Percentiles rank a stretch among this genome's conserved stretches.
These are phyloP conservation scores for Panellus pusillus DNA, from an alignment of 768 basidiomycete species.

Conservation along the genomic window DNA sequence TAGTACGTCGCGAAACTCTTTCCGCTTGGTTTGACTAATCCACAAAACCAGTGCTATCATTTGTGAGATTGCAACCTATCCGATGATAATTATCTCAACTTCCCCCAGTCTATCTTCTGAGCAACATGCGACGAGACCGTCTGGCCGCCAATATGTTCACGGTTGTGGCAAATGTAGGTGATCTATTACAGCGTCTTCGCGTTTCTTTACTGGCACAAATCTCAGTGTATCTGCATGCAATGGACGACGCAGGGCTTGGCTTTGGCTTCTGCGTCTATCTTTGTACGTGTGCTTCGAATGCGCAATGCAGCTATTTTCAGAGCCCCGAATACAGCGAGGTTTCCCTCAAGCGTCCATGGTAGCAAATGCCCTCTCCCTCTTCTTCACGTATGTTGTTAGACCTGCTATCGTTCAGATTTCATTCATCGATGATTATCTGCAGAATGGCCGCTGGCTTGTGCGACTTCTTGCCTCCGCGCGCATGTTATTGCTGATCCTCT, in stretches of 20 bases:
- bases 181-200: background rate
- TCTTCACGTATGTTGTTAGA: conserved; percentile 13
- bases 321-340: conserved; percentile 18
- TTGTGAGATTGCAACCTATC: conserved; percentile 1
- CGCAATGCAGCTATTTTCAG: background rate
- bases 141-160: conserved; percentile 35
- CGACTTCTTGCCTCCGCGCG: background rate
- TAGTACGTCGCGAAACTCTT: conserved; percentile 7
- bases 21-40: background rate
- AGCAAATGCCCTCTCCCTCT: conserved; percentile 26
- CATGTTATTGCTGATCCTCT: background rate
- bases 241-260: conserved; percentile 27
- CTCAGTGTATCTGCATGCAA: conserved; percentile 23
- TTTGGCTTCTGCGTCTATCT: conserved; percentile 28
- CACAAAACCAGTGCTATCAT: conserved; percentile 11
- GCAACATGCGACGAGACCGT: conserved; percentile 30
- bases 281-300: conserved; percentile 4
- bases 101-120: conserved; percentile 15
- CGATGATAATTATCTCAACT: background rate
- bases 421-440: background rate
- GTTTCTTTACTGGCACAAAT: background rate
- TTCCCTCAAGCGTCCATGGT: conserved; percentile 35
- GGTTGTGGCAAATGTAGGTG: conserved; percentile 31
- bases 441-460: conserved; percentile 21
- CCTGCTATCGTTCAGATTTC: background rate